A percentile compares a stretch with the other conserved stretches of the same genome.
Evolutionary conservation across 305 asterid genomes (phyloP).

Genomic region (Fraxinus angustifolia): DNA sequence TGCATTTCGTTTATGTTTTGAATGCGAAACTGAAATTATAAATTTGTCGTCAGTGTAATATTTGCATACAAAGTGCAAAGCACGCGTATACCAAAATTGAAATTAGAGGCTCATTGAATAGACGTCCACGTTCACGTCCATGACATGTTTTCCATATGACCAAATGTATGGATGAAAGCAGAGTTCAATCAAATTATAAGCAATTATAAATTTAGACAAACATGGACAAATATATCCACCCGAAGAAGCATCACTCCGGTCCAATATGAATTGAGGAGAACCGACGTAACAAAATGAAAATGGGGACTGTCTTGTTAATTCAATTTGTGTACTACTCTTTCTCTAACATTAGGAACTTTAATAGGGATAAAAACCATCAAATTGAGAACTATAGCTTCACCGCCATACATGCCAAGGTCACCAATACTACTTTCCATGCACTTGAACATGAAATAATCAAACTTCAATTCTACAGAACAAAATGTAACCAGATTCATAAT

Average conservation of each 20-base stretch:
- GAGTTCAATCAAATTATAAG: background rate
- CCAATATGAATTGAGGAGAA: background rate
- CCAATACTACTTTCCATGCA: constrained; percentile 18
- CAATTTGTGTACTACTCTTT: background rate
- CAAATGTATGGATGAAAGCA: background rate
- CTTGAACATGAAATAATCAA: constrained; percentile 25
- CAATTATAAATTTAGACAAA: background rate
- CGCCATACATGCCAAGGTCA: background rate
- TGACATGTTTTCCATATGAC: background rate
- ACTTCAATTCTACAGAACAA: constrained; percentile 39
- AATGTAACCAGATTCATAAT: constrained; percentile 28
- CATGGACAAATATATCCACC: background rate
- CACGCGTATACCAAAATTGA: background rate
- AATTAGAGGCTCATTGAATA: background rate
- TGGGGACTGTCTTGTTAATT: background rate
- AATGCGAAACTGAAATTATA: background rate
- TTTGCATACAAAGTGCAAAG: background rate
- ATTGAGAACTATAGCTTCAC: background rate
- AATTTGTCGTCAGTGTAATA: background rate
- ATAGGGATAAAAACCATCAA: background rate
- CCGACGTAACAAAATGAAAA: background rate
- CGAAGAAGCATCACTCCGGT: background rate
- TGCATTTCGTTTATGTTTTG: background rate
- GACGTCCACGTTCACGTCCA: background rate
- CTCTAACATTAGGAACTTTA: background rate